Conservation (phyloP, 1,139 yeast species). For the Ashbya aceris region DNA sequence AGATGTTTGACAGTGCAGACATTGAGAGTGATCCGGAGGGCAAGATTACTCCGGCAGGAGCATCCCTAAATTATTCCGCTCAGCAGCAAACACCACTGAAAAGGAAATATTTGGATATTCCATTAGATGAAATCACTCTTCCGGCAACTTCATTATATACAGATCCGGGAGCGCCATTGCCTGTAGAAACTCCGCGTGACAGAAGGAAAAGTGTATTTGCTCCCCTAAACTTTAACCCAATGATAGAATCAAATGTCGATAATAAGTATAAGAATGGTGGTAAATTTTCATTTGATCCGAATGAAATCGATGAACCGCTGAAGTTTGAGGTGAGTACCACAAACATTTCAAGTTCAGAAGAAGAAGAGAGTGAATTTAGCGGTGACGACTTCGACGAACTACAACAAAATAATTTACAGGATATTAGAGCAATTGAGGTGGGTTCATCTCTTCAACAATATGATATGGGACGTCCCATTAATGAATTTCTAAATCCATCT, state of each 20-base stretch:
- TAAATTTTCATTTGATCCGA: constrained; percentile 45
- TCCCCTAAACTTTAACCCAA: constrained; percentile 71
- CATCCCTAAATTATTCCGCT: background rate
- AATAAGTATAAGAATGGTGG: constrained; percentile 83
- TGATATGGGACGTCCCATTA: constrained; percentile 3
- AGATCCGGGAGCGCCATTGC: constrained; percentile 79
- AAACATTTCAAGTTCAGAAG: constrained; percentile 28
- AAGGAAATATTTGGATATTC: constrained; percentile 39
- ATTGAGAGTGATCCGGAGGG: constrained; percentile 20
- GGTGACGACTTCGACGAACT: constrained; percentile 23
- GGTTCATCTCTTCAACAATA: constrained; percentile 3
- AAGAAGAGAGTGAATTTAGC: constrained; percentile 28
- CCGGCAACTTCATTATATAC: constrained; percentile 46
- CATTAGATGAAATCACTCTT: constrained; percentile 48
- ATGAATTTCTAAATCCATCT: constrained; percentile 5
- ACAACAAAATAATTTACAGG: constrained; percentile 13
- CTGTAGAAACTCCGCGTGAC: constrained; percentile 51
- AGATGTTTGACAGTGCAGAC: constrained; percentile 28
- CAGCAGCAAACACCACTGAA: constrained; percentile 14
- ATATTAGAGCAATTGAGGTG: constrained; percentile 3
- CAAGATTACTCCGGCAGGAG: constrained; percentile 9
- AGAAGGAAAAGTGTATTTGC: constrained; percentile 57
- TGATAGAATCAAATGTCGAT: constrained; percentile 65
- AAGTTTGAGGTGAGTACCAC: constrained; percentile 25
- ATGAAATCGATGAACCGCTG: constrained; percentile 25